Evolutionary conservation across 1,284 basidiomycete species (phyloP).

Genomic region (Albatrellus sp.): DNA sequence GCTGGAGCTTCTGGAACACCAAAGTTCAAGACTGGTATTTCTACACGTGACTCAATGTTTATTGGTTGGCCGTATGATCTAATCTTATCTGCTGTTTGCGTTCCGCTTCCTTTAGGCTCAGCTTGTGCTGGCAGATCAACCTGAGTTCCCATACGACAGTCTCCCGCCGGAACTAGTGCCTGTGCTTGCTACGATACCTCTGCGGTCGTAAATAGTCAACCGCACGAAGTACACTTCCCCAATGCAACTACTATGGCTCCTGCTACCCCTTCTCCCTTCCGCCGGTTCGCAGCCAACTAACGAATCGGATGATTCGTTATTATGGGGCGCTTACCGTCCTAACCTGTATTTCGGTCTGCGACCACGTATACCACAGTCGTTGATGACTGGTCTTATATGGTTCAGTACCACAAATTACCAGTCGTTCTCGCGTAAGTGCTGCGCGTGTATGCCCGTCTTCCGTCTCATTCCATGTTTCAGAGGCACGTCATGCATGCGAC

Average conservation of each 20-base stretch:
- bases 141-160: too few relatives aligned
- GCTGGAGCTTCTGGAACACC: neutral
- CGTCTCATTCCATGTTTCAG: conserved; percentile 24
- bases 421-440: conserved; percentile 47
- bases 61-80: conserved; percentile 3
- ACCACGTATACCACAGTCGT: conserved; percentile 72
- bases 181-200: too few relatives aligned
- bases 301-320: conserved; percentile 43
- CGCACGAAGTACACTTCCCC: neutral
- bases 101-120: too few relatives aligned
- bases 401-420: conserved; percentile 75
- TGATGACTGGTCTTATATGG: conserved; percentile 90
- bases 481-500: conserved; percentile 80
- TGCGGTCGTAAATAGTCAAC: neutral
- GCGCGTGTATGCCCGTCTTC: conserved; percentile 3
- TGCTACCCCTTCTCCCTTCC: conserved; percentile 16
- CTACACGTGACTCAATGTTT: too few relatives aligned
- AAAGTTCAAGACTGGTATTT: too few relatives aligned
- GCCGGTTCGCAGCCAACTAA: conserved; percentile 19
- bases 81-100: conserved; percentile 4
- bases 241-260: conserved; percentile 20
- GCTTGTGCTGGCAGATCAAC: too few relatives aligned
- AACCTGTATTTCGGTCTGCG: conserved; percentile 89
- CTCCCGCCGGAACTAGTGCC: too few relatives aligned
- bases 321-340: conserved; percentile 88